Percentiles rank a stretch among this genome's conserved stretches.
Evolutionary conservation across 108 stramenopile species (phyloP).

Genomic region (Licmophora abbreviata): DNA sequence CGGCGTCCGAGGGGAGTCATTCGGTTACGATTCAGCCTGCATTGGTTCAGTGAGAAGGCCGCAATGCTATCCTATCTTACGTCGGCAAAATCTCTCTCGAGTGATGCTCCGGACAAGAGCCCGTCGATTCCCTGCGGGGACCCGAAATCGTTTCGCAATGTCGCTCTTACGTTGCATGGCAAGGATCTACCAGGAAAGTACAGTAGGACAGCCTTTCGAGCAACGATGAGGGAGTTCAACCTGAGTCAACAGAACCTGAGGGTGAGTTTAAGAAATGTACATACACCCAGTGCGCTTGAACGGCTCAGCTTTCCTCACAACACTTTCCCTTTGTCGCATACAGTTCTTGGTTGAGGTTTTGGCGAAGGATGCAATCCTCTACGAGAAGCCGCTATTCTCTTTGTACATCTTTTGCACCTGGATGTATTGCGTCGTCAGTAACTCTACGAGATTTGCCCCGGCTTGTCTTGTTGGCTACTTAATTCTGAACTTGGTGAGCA

Average conservation of each 20-base stretch:
- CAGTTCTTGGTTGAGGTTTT: conserved; percentile 6
- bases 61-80: conserved; percentile 48
- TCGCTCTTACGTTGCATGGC: conserved; percentile 50
- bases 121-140: conserved; percentile 51
- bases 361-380: conserved; percentile 44
- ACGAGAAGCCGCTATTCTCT: conserved; percentile 51
- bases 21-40: conserved; percentile 46
- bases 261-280: too few relatives aligned
- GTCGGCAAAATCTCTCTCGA: conserved; percentile 21
- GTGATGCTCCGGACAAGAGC: conserved; percentile 21
- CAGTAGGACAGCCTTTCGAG: conserved; percentile 32
- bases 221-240: conserved; percentile 48
- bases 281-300: background rate
- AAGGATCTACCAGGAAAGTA: conserved; percentile 51
- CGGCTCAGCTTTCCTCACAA: background rate
- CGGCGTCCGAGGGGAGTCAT: conserved; percentile 47
- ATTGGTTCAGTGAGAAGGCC: conserved; percentile 44
- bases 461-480: conserved; percentile 45
- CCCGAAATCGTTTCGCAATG: conserved; percentile 50
- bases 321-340: background rate
- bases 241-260: conserved; percentile 36
- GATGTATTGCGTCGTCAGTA: conserved; percentile 56
- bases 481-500: conserved; percentile 38
- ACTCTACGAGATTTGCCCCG: conserved; percentile 45
- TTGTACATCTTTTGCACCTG: conserved; percentile 54